Evolutionary conservation across 1,284 basidiomycete species (phyloP).

Genomic region (Papiliotrema laurentii): DNA sequence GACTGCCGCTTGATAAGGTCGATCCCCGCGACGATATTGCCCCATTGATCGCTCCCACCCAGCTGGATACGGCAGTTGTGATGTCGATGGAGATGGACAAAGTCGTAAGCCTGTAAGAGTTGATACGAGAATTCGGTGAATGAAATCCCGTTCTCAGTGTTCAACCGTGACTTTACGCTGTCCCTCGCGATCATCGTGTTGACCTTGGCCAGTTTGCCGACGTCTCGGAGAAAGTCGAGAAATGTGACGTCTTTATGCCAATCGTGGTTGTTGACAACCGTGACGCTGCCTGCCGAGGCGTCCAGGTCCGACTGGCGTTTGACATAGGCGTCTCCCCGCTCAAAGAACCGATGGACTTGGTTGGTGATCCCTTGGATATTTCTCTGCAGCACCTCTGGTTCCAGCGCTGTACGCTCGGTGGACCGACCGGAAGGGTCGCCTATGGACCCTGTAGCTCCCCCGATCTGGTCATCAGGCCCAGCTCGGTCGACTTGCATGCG

Average conservation of each 20-base stretch:
- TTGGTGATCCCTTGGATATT: conserved; percentile 67
- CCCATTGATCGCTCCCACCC: conserved; percentile 97
- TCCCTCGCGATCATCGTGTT: conserved; percentile 89
- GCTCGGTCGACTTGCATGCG: conserved; percentile 39
- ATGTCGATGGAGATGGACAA: conserved; percentile 65
- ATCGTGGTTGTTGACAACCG: conserved; percentile 74
- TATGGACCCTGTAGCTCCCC: conserved; percentile 92
- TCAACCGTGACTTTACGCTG: conserved; percentile 79
- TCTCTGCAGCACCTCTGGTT: conserved; percentile 56
- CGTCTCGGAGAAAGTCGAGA: conserved; percentile 77
- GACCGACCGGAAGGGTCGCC: conserved; percentile 92
- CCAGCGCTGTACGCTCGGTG: conserved; percentile 72
- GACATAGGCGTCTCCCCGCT: conserved; percentile 62
- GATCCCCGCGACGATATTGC: conserved; percentile 91
- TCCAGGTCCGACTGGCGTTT: conserved; percentile 1
- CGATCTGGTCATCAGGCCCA: conserved; percentile 60
- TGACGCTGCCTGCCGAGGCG: conserved; percentile 10
- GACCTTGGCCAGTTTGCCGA: conserved; percentile 76
- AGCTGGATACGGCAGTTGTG: conserved; percentile 79
- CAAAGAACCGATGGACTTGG: conserved; percentile 70
- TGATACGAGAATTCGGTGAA: conserved; percentile 99
- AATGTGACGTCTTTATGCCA: conserved; percentile 74
- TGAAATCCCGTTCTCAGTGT: conserved; percentile 67
- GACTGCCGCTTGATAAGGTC: conserved; percentile 67
- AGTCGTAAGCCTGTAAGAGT: conserved; percentile 94